Evolutionary conservation across 768 basidiomycete genomes (phyloP).

Genomic region (Lentinus tigrinus): DNA sequence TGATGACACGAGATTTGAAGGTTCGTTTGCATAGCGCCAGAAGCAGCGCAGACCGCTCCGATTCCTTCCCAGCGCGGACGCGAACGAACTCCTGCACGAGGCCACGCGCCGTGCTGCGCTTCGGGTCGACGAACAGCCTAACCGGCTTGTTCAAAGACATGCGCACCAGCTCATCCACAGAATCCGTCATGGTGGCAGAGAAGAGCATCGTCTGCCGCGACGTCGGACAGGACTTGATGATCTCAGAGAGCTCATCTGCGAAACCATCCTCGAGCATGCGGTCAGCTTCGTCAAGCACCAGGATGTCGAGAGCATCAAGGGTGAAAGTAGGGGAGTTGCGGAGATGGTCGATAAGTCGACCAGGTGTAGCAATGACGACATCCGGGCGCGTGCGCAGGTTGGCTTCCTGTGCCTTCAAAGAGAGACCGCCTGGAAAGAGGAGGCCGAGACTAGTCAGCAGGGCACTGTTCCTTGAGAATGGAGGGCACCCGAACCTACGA

Average conservation of each 20-base stretch:
- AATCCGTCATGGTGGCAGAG: constrained; percentile 98
- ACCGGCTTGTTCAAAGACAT: constrained; percentile 93
- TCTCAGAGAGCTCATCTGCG: constrained; percentile 90
- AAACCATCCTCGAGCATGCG: constrained; percentile 96
- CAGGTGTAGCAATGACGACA: constrained; percentile 91
- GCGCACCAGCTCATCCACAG: constrained; percentile 88
- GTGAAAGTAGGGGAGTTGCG: constrained; percentile 93
- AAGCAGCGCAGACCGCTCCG: constrained; percentile 74
- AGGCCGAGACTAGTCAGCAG: constrained; percentile 10
- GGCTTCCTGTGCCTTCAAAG: constrained; percentile 88
- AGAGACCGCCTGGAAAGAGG: constrained; percentile 71
- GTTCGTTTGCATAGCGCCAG: constrained; percentile 84
- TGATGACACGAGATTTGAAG: constrained; percentile 79
- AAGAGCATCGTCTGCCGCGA: constrained; percentile 98
- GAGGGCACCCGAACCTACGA: constrained; percentile 62
- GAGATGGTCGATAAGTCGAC: constrained; percentile 93
- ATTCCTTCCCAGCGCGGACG: constrained; percentile 77
- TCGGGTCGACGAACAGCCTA: constrained; percentile 93
- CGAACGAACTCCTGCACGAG: constrained; percentile 95
- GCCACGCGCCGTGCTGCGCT: constrained; percentile 80
- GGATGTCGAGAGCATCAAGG: constrained; percentile 87
- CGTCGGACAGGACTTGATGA: constrained; percentile 83
- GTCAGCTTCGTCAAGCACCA: constrained; percentile 97
- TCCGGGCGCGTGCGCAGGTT: constrained; percentile 86
- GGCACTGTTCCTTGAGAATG: background rate